Base-by-base conservation (phyloP, 1,284 basidiomycete species). In the Rhodotorula sp. region DNA sequence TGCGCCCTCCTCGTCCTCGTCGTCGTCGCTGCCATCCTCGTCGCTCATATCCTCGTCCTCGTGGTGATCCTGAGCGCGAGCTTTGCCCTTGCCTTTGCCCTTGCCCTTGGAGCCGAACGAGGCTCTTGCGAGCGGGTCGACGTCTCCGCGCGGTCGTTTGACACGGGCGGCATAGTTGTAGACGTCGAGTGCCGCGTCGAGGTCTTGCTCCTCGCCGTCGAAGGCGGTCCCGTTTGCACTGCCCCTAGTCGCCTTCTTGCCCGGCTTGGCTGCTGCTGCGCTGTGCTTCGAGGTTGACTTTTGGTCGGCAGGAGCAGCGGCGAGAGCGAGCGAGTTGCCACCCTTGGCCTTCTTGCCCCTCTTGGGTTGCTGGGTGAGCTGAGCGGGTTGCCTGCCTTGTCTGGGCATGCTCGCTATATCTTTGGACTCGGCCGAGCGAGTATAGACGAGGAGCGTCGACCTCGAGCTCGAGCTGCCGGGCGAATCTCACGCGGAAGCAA, bases 61-160 rank as follows among this genome's bases (percentile, higher is more conserved):
- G 4, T 29, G 46, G 8, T 70, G 67, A 3, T 63, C 63, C n/a
- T 64, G 73, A 39, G 26, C 59, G 29, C 69, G 64, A 14, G 49
- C 48, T 16, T 29, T 6, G 15, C 29, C 21, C 14, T 29, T 26
- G 4, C 29, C 47, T 23, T 61, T 61, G 60, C 60, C 58, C 49
- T 75, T 77, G 54, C 67, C 64, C 49, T 70, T 74, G 7, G 5
- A 15, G 15, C 43, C 51, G 4, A 56, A 21, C 2, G 31, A 12
- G 6, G 54, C 43, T 15, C 60, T 59, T 5, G 73, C 70, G 34
- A 63, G 61, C 8, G 73, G 73, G 47, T 75, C 71, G 51, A 75
- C 69, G 56, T 75, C 72, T 21, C 71, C 71, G 0, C 71, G 21
- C 1, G 69, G 59, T 3, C 68, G 61, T 39, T 71, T 63, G 21